Conservation (phyloP, 2,329 filamentous ascomycete genomes). For the Orbilia blumenaviensis region DNA sequence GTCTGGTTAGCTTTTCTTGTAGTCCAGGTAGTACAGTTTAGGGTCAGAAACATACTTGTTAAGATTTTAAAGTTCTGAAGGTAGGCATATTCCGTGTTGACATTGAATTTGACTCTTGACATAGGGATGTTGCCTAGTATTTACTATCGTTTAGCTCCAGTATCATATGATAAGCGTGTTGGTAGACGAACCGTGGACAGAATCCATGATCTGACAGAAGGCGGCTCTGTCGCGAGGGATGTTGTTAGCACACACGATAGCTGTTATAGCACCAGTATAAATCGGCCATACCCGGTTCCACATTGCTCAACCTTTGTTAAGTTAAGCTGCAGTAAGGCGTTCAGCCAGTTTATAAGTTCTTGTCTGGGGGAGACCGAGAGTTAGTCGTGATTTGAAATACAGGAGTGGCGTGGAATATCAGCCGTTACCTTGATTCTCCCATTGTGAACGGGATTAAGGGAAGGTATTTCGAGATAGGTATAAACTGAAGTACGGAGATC, state of each 20-base stretch:
- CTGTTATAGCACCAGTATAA: background rate
- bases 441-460: slow-evolving; percentile 14
- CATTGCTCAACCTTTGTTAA: slow-evolving; percentile 99
- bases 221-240: slow-evolving; percentile 72
- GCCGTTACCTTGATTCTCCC: slow-evolving; percentile 40
- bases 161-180: background rate
- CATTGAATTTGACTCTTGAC: slow-evolving; percentile 97
- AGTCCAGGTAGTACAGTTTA: background rate
- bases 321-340: slow-evolving; percentile 97
- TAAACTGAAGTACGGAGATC: background rate
- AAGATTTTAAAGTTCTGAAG: slow-evolving; percentile 98
- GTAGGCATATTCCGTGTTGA: slow-evolving; percentile 95
- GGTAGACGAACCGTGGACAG: slow-evolving; percentile 79
- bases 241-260: slow-evolving; percentile 31
- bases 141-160: background rate
- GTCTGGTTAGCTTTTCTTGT: slow-evolving; percentile 5
- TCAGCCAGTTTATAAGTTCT: slow-evolving; percentile 94
- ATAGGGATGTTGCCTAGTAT: slow-evolving; percentile 82
- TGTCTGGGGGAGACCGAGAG: slow-evolving; percentile 71
- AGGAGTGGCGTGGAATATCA: background rate
- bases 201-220: slow-evolving; percentile 97
- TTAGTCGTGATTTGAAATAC: background rate
- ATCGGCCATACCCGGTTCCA: slow-evolving; percentile 81
- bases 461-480: background rate
- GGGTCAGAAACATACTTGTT: slow-evolving; percentile 73